phyloP scores from a whole-genome alignment of 1,139 yeast genomes.

The Suhomyces maxii region DNA sequence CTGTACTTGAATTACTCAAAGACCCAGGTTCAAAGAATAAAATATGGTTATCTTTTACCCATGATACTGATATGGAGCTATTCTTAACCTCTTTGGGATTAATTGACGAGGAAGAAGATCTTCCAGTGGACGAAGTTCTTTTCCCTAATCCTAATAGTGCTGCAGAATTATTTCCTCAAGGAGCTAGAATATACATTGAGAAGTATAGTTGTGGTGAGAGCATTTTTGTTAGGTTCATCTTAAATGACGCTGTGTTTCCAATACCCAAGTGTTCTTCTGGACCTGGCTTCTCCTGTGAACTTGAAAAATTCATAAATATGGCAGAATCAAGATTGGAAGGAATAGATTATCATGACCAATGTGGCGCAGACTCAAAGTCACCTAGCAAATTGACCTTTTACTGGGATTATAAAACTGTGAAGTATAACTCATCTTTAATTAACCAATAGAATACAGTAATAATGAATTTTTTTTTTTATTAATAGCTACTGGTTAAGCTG shows the following conservation, averaged over 20 bases:
- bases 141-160: conserved; percentile 46
- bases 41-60: conserved; percentile 53
- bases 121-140: conserved; percentile 32
- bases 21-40: conserved; percentile 29
- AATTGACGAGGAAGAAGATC: conserved; percentile 33
- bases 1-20: conserved; percentile 30
- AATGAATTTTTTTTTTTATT: too few species aligned
- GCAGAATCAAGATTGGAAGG: conserved; percentile 29
- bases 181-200: conserved; percentile 53
- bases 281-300: conserved; percentile 58
- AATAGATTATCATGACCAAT: conserved; percentile 29
- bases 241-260: conserved; percentile 61
- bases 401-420: conserved; percentile 14
- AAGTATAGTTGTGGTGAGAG: conserved; percentile 39
- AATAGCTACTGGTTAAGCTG: too few species aligned
- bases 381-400: conserved; percentile 13
- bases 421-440: conserved; percentile 8
- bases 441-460: not conserved
- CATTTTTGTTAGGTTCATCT: conserved; percentile 47
- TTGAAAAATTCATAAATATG: conserved; percentile 38
- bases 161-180: conserved; percentile 56
- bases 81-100: conserved; percentile 54
- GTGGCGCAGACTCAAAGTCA: conserved; percentile 19
- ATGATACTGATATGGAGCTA: conserved; percentile 57
- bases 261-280: conserved; percentile 51